Conservation (phyloP, 1,139 yeast species). For the Komagataea norvegica region DNA sequence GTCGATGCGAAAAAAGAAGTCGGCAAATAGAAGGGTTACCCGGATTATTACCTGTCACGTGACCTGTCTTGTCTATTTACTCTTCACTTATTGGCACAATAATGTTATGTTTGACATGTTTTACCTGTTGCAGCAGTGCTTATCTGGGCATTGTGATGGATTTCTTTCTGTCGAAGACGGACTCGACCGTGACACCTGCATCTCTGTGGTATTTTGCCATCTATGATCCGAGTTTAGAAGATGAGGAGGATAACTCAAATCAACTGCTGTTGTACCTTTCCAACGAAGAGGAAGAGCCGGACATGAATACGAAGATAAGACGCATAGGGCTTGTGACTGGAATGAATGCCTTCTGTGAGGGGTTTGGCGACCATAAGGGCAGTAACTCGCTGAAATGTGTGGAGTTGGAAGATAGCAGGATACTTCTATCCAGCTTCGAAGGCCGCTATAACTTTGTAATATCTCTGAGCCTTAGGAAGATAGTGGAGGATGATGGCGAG, state of each 20-base stretch:
- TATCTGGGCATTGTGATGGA: constrained; percentile 25
- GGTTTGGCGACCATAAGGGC: constrained; percentile 24
- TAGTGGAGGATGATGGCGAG: constrained; percentile 17
- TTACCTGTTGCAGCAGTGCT: no score
- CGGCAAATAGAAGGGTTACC: no score
- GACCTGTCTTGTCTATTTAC: no score
- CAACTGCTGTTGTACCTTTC: constrained; percentile 14
- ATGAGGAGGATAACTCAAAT: constrained; percentile 7
- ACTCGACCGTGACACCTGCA: constrained; percentile 12
- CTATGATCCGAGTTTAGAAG: constrained; percentile 17
- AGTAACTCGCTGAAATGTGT: constrained; percentile 22
- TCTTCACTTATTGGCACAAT: background rate
- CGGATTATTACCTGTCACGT: background rate
- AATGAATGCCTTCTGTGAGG: constrained; percentile 23
- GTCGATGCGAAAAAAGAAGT: background rate
- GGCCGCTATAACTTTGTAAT: constrained; percentile 15
- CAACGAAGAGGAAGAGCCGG: constrained; percentile 3
- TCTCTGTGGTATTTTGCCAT: constrained; percentile 17
- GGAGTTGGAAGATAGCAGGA: constrained; percentile 26
- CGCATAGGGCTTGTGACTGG: constrained; percentile 37
- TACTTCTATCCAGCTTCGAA: constrained; percentile 27
- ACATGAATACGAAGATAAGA: constrained; percentile 29
- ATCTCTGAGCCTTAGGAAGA: constrained; percentile 12
- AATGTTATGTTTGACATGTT: background rate
- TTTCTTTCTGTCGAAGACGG: constrained; percentile 21